phyloP scores from a whole-genome alignment of 441 rosid species.

The Adansonia grandidieri region DNA sequence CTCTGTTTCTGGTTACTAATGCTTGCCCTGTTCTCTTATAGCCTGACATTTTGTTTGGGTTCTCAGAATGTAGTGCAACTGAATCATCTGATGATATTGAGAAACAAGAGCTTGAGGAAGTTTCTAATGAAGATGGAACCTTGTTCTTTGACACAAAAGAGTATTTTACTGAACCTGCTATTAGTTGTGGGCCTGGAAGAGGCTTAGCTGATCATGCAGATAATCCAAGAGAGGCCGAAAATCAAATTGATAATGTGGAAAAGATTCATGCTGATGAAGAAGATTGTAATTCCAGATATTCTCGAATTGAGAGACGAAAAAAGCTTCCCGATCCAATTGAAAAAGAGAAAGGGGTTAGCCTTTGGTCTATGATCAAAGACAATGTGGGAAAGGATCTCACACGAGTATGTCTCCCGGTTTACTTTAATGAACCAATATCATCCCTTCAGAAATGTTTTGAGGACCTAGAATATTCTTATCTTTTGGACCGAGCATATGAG shows the following conservation, averaged over 20 bases:
- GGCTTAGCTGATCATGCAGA: slow-evolving; percentile 34
- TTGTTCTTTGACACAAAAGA: slow-evolving; percentile 78
- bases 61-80: slow-evolving; percentile 92
- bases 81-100: slow-evolving; percentile 91
- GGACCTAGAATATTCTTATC: slow-evolving; percentile 82
- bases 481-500: slow-evolving; percentile 79
- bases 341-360: slow-evolving; percentile 94
- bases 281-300: slow-evolving; percentile 40
- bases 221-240: slow-evolving; percentile 29
- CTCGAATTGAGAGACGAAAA: slow-evolving; percentile 62
- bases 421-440: slow-evolving; percentile 95
- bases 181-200: slow-evolving; percentile 39
- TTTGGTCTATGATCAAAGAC: slow-evolving; percentile 97
- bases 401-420: slow-evolving; percentile 96
- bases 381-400: slow-evolving; percentile 96
- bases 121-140: slow-evolving; percentile 70
- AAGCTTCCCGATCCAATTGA: slow-evolving; percentile 94
- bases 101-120: slow-evolving; percentile 83
- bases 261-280: slow-evolving; percentile 47
- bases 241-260: slow-evolving; percentile 39
- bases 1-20: not conserved
- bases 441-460: slow-evolving; percentile 97
- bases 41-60: slow-evolving; percentile 30
- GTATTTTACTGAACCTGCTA: slow-evolving; percentile 57
- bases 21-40: slow-evolving; percentile 26